Evolutionary conservation across 2,329 filamentous ascomycete genomes (phyloP).

Genomic region (Podosphaera fusca): DNA sequence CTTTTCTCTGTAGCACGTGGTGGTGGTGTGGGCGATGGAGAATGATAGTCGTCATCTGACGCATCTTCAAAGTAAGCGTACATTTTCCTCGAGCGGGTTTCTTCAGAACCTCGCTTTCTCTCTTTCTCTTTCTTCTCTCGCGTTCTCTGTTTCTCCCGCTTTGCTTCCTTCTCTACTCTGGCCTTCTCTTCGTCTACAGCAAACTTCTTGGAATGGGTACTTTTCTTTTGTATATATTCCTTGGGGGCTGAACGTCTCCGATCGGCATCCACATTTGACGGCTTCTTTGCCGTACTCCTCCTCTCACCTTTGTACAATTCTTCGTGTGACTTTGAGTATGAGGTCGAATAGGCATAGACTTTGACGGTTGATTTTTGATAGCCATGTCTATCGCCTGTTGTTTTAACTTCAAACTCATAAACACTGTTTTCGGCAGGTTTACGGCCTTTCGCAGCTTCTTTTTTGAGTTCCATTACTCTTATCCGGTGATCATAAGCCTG

Average conservation of each 20-base stretch:
- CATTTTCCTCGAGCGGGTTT: constrained; percentile 10
- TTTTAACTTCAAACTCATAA: constrained; percentile 24
- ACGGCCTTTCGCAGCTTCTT: constrained; percentile 20
- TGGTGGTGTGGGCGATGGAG: constrained; percentile 2
- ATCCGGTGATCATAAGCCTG: constrained; percentile 57
- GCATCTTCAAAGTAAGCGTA: constrained; percentile 10
- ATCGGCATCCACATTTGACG: constrained; percentile 20
- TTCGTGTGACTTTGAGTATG: constrained; percentile 21
- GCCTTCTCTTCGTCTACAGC: constrained; percentile 14
- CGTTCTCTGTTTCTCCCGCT: constrained; percentile 11
- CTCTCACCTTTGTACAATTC: constrained; percentile 24
- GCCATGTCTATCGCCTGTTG: constrained; percentile 23
- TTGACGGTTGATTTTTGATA: constrained; percentile 14
- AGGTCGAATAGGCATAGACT: constrained; percentile 11
- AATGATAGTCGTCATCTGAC: constrained; percentile 9
- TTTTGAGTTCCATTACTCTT: constrained; percentile 38
- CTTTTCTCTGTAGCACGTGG: constrained; percentile 9
- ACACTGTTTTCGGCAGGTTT: constrained; percentile 23
- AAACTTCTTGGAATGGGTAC: constrained; percentile 12
- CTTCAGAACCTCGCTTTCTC: constrained; percentile 17
- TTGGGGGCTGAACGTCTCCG: constrained; percentile 12
- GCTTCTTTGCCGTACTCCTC: constrained; percentile 20
- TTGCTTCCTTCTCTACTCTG: constrained; percentile 14
- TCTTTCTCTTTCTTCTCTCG: constrained; percentile 19
- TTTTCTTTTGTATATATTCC: constrained; percentile 14